Base-by-base conservation (phyloP, 306 rosid genomes). In the Quercus berberidifolia region DNA sequence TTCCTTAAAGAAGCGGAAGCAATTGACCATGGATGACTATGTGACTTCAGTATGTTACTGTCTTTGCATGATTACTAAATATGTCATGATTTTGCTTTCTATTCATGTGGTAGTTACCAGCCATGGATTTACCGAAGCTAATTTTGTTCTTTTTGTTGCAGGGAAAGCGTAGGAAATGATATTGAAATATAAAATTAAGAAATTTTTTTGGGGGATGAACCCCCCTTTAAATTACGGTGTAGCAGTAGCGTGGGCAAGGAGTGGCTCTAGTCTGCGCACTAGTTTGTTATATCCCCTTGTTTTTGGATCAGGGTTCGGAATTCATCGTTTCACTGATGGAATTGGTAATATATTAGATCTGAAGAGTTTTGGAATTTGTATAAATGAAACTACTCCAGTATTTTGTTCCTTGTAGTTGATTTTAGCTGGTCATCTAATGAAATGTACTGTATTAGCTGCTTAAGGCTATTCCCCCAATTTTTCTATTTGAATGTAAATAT, bases 121-220 rank as follows among this genome's bases (percentile, higher is more conserved):
- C 68, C 54, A 65, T 31, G 17, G 43, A 77, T 78, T 83, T 75
- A 78, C 74, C 21, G 73, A 81, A 38, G 30, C 43, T 49, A 21
- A 83, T 33, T 6, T 3, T 71, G 73, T 25, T 56, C 21, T 69
- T 64, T 38, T 49, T 74, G 74, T 84, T 79, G 86, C 92, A 95
- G 98, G 99, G 97, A 26, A 93, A 93, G 89, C 86, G 86, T 85
- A 91, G 92, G 85, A 92, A 91, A 68, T 95, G 85, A 88, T 74
- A 8, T 26, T 14, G 17, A 74, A 46, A 23, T 41, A 8, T 35
- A 35, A 68, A 35, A n/a, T 18, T 31, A n/a, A 5, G 23, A 30
- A 14, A 5, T 13, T 14, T 31, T 31, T 30, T 64, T 64, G 54
- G 54, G 54, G 54, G 54, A 49, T 49, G 54, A 49, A 49, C 17